Conservation (phyloP, 2,329 filamentous ascomycete species). For the Chaetomium sp. region DNA sequence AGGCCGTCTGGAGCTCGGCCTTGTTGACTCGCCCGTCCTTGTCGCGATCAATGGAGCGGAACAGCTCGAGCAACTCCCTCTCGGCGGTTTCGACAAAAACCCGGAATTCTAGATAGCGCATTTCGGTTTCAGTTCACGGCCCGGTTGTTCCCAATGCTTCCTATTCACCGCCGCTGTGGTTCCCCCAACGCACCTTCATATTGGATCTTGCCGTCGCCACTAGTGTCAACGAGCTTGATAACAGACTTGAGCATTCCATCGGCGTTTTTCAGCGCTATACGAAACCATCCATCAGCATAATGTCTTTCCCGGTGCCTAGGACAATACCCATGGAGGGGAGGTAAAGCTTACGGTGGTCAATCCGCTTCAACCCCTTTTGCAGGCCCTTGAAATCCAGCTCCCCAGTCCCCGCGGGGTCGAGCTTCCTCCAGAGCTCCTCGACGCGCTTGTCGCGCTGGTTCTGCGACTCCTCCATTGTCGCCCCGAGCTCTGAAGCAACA, state of each 20-base stretch:
- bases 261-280: conserved; percentile 74
- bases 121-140: conserved; percentile 9
- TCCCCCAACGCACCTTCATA: conserved; percentile 60
- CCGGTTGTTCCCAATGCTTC: neutral
- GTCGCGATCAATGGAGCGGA: conserved; percentile 80
- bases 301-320: too few species aligned
- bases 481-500: conserved; percentile 46
- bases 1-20: conserved; percentile 72
- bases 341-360: conserved; percentile 72
- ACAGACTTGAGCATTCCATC: conserved; percentile 77
- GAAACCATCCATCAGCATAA: conserved; percentile 7
- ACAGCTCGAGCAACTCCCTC: conserved; percentile 71
- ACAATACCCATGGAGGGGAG: neutral
- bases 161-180: too few species aligned
- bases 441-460: conserved; percentile 75
- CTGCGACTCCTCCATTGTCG: conserved; percentile 69
- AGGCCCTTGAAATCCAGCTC: conserved; percentile 79
- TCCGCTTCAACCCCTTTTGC: conserved; percentile 75
- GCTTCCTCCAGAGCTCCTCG: conserved; percentile 73
- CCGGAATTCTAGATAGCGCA: conserved; percentile 64
- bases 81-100: conserved; percentile 84
- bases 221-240: conserved; percentile 72
- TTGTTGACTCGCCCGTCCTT: conserved; percentile 81
- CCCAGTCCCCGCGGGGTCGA: conserved; percentile 71
- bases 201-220: conserved; percentile 82